Conservation (phyloP, 768 basidiomycete genomes). For the Agaricus sinodeliciosus region DNA sequence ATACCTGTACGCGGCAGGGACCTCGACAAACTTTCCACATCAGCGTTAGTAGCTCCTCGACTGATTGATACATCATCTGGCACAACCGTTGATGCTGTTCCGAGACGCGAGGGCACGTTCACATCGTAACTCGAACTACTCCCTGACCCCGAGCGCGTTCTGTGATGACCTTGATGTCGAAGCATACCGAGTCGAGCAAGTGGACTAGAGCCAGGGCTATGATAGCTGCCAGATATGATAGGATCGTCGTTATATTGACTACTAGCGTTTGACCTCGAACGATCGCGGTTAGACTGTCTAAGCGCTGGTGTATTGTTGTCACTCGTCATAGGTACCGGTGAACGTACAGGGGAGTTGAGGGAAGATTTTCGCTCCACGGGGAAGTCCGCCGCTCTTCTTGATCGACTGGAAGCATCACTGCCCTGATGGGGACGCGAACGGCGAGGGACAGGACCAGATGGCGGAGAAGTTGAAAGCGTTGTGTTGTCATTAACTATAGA, state of each 20-base stretch:
- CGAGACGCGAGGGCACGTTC: conserved; percentile 6
- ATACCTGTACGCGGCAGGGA: conserved; percentile 20
- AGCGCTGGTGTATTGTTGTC: conserved; percentile 43
- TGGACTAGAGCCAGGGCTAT: conserved; percentile 23
- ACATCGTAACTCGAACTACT: conserved; percentile 7
- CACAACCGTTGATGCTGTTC: not conserved
- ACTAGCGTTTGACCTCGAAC: conserved; percentile 21
- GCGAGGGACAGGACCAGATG: not conserved
- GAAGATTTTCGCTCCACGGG: conserved; percentile 12
- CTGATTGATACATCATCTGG: conserved; percentile 1
- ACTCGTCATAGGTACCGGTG: conserved; percentile 32
- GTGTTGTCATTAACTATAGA: not conserved
- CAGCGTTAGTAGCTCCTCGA: not conserved
- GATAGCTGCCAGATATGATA: conserved; percentile 16
- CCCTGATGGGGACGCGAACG: conserved; percentile 7
- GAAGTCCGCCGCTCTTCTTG: not conserved
- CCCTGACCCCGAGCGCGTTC: conserved; percentile 8
- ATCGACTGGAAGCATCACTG: conserved; percentile 12
- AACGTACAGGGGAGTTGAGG: conserved; percentile 18
- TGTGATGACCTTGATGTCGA: conserved; percentile 6
- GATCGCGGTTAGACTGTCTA: conserved; percentile 26
- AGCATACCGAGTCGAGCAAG: conserved; percentile 19
- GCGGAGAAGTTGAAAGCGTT: conserved; percentile 7
- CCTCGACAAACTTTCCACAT: conserved; percentile 2
- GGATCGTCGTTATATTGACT: conserved; percentile 9